Evolutionary conservation across 441 rosid species (phyloP).

Genomic region (Populus hybrid): DNA sequence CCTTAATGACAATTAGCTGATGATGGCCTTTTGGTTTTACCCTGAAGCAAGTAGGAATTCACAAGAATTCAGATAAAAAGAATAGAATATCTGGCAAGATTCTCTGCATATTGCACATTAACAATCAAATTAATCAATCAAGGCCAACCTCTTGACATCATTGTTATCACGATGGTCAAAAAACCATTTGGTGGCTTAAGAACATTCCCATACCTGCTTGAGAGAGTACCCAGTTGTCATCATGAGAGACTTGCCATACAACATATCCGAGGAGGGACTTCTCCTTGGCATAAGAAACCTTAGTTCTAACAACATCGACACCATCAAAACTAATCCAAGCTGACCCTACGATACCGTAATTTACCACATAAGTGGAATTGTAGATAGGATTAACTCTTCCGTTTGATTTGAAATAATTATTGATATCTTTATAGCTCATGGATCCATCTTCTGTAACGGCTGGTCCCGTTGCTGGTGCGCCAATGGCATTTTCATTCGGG

Average conservation of each 20-base stretch:
- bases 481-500: constrained; percentile 19
- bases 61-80: background rate
- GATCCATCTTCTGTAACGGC: constrained; percentile 32
- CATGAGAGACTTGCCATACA: constrained; percentile 34
- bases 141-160: background rate
- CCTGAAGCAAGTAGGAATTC: background rate
- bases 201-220: constrained; percentile 32
- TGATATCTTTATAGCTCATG: constrained; percentile 28
- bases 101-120: background rate
- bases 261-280: constrained; percentile 40
- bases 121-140: background rate
- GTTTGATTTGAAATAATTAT: background rate
- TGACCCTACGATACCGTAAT: constrained; percentile 2
- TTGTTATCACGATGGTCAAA: background rate
- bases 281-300: constrained; percentile 38
- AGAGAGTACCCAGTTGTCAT: too few relatives aligned
- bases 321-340: constrained; percentile 51
- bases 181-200: background rate
- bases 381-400: too few relatives aligned
- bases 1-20: background rate
- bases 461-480: constrained; percentile 38
- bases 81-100: background rate
- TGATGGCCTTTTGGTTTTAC: background rate
- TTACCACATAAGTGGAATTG: too few relatives aligned
- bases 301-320: constrained; percentile 35